Base-by-base conservation (phyloP, 805 yeast genomes). In the Barnettozyma pratensis region DNA sequence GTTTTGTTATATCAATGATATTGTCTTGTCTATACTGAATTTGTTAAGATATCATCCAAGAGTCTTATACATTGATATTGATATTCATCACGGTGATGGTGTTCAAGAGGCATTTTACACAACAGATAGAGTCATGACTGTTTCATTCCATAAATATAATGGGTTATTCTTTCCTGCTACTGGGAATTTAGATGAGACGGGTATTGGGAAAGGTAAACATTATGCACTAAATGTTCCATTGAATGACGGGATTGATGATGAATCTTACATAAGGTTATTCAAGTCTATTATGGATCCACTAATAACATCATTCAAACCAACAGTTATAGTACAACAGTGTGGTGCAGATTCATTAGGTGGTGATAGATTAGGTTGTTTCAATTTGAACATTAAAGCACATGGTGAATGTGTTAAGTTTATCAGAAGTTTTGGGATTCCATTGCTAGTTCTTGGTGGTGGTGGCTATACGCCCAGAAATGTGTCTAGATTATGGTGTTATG, bases 381-480 rank as follows among this genome's bases (percentile, higher is more conserved):
- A 95, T 64, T 77, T 94, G 54, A 88, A 94, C 48, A 91, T 92
- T 80, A 75, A 74, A 48, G 98, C 97, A 0, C 99, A 95, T 65
- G 98, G 97, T 38, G 95, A 92, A 67, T 94, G 99, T 73, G 88
- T 92, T 45, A 82, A 85, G 57, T 92, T 80, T 68, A 89, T 91
- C 45, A 87, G 86, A 64, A 77, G 87, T 7, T 88, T 92, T 62
- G 87, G 87, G 42, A 76, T 94, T 14, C 98, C 99, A 8, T 71
- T 88, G 77, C 79, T 94, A 83, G 96, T 94, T 31, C 75, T 94
- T 25, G 99, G 99, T 38, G 99, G 99, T 44, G 99, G 99, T 58
- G 99, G 99, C 25, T 94, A 94, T 70, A 94, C 99, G 3, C 95
- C 96, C 78, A 79, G 97, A 65, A 94, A 94, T 64, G 99, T 94